These are phyloP conservation scores for Pleoardoris graminearum DNA, from an alignment of 2,329 filamentous ascomycete genomes.

Conservation along the genomic window DNA sequence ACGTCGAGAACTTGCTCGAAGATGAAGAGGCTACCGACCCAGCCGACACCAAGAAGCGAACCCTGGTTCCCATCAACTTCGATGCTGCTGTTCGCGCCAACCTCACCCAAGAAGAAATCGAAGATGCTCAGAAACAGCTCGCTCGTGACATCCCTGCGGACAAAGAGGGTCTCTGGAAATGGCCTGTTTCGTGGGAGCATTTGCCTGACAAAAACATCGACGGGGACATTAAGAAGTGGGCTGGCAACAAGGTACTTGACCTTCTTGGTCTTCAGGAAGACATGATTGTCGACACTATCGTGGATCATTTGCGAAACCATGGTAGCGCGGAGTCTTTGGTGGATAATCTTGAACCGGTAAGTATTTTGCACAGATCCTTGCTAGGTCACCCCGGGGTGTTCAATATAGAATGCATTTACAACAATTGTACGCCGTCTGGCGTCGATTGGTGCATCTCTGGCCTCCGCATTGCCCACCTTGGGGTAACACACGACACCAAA, in stretches of 20 bases:
- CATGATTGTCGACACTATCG: conserved; percentile 88
- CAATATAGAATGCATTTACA: no score
- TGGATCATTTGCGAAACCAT: conserved; percentile 79
- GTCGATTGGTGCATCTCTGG: no score
- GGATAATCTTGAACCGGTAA: conserved; percentile 80
- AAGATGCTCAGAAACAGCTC: conserved; percentile 77
- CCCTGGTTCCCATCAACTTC: conserved; percentile 59
- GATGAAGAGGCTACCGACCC: conserved; percentile 77
- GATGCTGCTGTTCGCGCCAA: conserved; percentile 49
- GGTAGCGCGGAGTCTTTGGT: conserved; percentile 78
- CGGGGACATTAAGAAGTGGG: conserved; percentile 89
- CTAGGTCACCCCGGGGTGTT: no score
- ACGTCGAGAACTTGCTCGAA: conserved; percentile 91
- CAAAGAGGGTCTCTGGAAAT: conserved; percentile 86
- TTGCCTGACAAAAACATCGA: conserved; percentile 79
- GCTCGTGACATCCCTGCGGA: conserved; percentile 89
- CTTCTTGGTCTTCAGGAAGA: conserved; percentile 96
- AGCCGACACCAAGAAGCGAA: conserved; percentile 69
- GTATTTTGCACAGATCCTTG: no score
- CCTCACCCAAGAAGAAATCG: conserved; percentile 84
- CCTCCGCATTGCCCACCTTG: no score
- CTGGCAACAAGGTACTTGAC: conserved; percentile 98
- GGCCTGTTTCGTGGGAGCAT: conserved; percentile 89
- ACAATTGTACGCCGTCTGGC: no score
- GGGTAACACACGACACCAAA: no score